Conservation (phyloP, 768 basidiomycete genomes). For the Amanita molliuscula region DNA sequence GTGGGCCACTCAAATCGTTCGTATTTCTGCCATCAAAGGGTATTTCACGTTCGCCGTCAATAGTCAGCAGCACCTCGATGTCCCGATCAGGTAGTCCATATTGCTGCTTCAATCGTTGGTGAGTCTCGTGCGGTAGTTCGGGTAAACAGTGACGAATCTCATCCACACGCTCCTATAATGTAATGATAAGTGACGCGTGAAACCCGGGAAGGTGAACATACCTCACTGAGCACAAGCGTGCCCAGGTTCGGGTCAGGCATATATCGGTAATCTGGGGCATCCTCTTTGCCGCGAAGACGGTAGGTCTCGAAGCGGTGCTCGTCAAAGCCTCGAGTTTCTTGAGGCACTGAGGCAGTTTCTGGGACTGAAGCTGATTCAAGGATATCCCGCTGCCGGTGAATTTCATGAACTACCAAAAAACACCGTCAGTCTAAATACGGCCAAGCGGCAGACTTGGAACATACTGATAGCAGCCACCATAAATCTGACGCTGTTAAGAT, state of each 20-base stretch:
- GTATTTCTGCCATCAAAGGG: constrained; percentile 44
- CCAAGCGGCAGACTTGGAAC: constrained; percentile 12
- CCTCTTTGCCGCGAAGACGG: constrained; percentile 79
- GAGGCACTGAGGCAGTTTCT: constrained; percentile 37
- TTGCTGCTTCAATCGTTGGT: constrained; percentile 39
- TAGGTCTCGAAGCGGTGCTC: constrained; percentile 76
- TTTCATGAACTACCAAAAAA: constrained; percentile 56
- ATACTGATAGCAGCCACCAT: constrained; percentile 79
- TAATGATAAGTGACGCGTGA: background rate
- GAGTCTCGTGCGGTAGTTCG: constrained; percentile 61
- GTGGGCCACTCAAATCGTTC: constrained; percentile 2
- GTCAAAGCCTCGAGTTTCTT: constrained; percentile 90
- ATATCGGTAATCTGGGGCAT: constrained; percentile 92
- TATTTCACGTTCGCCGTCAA: constrained; percentile 59
- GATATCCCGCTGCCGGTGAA: constrained; percentile 64
- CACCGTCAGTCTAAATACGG: background rate
- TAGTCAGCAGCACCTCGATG: constrained; percentile 60
- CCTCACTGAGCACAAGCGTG: constrained; percentile 48
- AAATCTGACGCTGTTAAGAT: constrained; percentile 85
- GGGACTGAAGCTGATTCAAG: constrained; percentile 23
- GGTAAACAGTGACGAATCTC: constrained; percentile 48
- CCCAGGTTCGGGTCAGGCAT: constrained; percentile 97
- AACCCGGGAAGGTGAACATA: constrained; percentile 11
- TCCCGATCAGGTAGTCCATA: constrained; percentile 51
- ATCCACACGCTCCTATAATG: constrained; percentile 51